phyloP scores from a whole-genome alignment of 495 filamentous ascomycete species.

The Penicillium ochrochloron region DNA sequence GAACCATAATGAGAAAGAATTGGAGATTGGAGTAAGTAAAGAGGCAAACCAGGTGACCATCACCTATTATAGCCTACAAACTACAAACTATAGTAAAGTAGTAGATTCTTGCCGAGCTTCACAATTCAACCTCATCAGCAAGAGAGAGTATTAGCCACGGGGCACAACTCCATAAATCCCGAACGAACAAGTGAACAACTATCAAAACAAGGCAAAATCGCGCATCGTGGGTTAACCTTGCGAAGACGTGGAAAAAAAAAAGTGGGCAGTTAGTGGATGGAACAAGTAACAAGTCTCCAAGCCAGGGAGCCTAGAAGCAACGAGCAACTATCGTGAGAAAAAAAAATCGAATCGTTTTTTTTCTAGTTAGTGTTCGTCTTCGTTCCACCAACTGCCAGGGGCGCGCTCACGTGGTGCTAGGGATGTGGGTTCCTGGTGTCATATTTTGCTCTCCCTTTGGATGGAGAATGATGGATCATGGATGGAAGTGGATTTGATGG shows the following conservation, averaged over 20 bases:
- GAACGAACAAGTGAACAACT: background rate
- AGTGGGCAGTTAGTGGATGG: background rate
- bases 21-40: background rate
- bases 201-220: background rate
- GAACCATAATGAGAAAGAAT: background rate
- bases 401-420: slow-evolving; percentile 34
- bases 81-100: background rate
- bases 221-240: background rate
- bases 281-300: background rate
- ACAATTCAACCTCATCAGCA: background rate
- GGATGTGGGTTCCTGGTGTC: slow-evolving; percentile 20
- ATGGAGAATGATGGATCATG: background rate
- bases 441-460: slow-evolving; percentile 17
- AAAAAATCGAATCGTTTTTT: background rate
- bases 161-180: background rate
- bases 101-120: background rate
- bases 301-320: background rate
- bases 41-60: background rate
- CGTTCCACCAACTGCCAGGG: slow-evolving; percentile 34
- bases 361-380: background rate
- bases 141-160: background rate
- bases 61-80: background rate
- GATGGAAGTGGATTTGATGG: background rate
- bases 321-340: background rate
- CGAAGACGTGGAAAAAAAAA: background rate